Base-by-base conservation (phyloP, 768 basidiomycete species). In the Xanthoconium purpureum region DNA sequence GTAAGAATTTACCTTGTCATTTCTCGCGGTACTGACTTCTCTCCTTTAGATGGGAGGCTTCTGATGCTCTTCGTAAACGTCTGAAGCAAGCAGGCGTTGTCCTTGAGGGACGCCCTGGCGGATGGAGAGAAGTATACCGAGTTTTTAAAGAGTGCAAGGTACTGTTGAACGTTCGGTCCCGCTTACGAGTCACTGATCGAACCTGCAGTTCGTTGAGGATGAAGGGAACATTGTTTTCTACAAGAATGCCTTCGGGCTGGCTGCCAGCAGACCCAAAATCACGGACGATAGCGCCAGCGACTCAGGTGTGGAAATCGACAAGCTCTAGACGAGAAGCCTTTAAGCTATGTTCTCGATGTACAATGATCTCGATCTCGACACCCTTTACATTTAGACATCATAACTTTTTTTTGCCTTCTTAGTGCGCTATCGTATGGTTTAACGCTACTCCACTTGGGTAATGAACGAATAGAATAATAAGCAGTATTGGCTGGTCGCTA, bases 221-320 rank as follows among this genome's bases (percentile, higher is more conserved):
- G 88, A 91, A 63, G 94, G 93, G 39, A 84, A 91, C 63, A 84
- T 97, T 58, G 70, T 94, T 56, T 94, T 95, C 78, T 96, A 86
- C 83, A 93, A 93, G 81, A 90, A 98, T 65, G 84, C 88, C 6
- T 63, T 76, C 39, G 96, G 96, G 56, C 72, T 94, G 42, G 91
- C 93, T 47, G 74, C 85, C 58, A 77, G 80, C 65, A 81, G 84
- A 59, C 84, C 88, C 9, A 80, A 84, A 43, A 84, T 88, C 63
- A 65, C 72, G 18, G 87, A 90, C 56, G 74, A 73, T 50, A 78
- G 70, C 36, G 76, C 77, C 28, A 83, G 78, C 55, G 88, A 89
- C 73, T 88, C 87, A 28, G 87, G 88, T 65, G 73, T 89, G 52
- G 87, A 87, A 63, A 63, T 83, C 37, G 75, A 77, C 56, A 71